Evolutionary conservation across 441 rosid genomes (phyloP), one percentile per base, ranked within the genome.

Genomic region (Iberis amara): DNA sequence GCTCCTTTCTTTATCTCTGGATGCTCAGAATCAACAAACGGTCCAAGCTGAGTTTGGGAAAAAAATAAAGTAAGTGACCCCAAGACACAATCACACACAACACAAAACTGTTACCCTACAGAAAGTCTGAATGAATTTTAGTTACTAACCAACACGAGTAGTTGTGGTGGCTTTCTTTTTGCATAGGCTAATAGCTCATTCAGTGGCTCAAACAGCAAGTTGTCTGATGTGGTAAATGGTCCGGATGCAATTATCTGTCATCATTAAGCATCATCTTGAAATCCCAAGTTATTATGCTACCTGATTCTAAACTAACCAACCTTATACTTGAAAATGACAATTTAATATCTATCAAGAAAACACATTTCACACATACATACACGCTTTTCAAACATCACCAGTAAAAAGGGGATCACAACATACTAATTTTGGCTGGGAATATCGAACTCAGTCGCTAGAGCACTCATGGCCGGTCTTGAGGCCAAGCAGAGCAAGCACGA

Each of bases 151-250:
- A 88, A 74, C 50, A 91, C 66, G 47, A 88, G 95, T 79, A 91
- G 63, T 62, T 85, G 95, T 0, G 94, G 89, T 12, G 61, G 73
- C 72, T 81, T 91, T 79, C 86, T 77, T 55, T 71, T 78, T 52
- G 86, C 83, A 71, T 81, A 76, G 51, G 85, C 78, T 41, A 91
- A 76, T 66, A 91, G 79, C 78, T 94, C 99, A 26, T 57, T 68
- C 56, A 89, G 77, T 68, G 97, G 97, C 73, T 89, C 99, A 66
- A 86, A 94, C 57, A 73, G 71, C 55, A 94, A 73, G 76, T 85
- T 89, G 74, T 83, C 99, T 41, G 74, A 64, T 35, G 96, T 86
- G 18, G 91, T 81, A 70, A 85, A 94, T 62, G 97, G 96, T 33
- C 96, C 99, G 9, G 96, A 78, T 47, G 95, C 95, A 75, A 86